Percentiles rank a stretch among this genome's conserved stretches.
Conservation (phyloP, 192 early-diverging fungal species). For the Coemansia sp. region DNA sequence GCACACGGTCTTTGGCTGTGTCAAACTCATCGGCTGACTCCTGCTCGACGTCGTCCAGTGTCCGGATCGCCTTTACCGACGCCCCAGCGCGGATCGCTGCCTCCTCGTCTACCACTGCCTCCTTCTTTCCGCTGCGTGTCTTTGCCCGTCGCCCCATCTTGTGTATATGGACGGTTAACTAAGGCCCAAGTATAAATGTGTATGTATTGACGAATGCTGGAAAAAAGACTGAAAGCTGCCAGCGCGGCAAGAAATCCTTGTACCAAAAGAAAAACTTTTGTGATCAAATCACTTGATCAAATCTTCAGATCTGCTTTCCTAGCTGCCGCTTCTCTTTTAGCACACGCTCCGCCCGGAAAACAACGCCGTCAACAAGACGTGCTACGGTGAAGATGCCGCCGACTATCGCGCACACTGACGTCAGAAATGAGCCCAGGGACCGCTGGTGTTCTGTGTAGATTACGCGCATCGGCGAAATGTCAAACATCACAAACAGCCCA, state of each 20-base stretch:
- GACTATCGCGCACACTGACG: constrained; percentile 85
- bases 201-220: not conserved
- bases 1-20: constrained; percentile 56
- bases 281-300: constrained; percentile 12
- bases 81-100: constrained; percentile 29
- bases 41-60: constrained; percentile 71
- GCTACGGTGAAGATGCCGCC: constrained; percentile 97
- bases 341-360: constrained; percentile 83
- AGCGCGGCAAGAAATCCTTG: not conserved
- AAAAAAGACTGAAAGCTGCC: not conserved
- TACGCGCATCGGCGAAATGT: constrained; percentile 96
- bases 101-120: constrained; percentile 26
- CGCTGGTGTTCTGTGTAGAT: constrained; percentile 76
- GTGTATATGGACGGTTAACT: not conserved
- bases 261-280: not conserved
- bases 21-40: constrained; percentile 75
- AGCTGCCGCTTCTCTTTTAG: constrained; percentile 76
- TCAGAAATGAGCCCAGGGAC: constrained; percentile 86
- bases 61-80: constrained; percentile 62
- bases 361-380: constrained; percentile 77
- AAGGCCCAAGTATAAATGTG: not conserved
- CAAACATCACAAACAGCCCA: constrained; percentile 91
- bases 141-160: constrained; percentile 41
- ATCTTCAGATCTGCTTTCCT: constrained; percentile 59
- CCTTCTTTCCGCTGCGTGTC: constrained; percentile 15